These are phyloP conservation scores for Mrakia frigida DNA, from an alignment of 768 basidiomycete species.

Conservation along the genomic window DNA sequence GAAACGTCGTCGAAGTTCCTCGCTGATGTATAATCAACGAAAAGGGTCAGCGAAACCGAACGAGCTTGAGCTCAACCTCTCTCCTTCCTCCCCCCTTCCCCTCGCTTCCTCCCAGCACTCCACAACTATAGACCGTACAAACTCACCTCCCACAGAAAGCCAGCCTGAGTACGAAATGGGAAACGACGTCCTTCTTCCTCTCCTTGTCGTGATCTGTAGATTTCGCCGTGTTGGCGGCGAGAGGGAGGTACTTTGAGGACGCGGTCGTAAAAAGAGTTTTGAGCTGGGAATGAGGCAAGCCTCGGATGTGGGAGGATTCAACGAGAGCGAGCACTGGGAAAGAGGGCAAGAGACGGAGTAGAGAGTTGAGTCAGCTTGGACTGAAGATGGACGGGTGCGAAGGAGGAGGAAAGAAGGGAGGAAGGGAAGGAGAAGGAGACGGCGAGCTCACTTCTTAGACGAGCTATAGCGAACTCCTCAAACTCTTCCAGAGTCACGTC, in stretches of 20 bases:
- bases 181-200: conserved; percentile 74
- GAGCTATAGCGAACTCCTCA: conserved; percentile 79
- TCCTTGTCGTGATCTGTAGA: conserved; percentile 55
- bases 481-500: conserved; percentile 95
- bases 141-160: conserved; percentile 96
- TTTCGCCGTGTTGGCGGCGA: conserved; percentile 57
- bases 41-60: neutral
- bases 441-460: conserved; percentile 55
- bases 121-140: conserved; percentile 45
- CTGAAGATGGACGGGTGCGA: neutral
- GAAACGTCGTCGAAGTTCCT: conserved; percentile 82
- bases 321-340: conserved; percentile 76
- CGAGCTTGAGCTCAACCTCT: neutral
- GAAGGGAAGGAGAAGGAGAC: neutral
- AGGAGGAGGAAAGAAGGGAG: neutral
- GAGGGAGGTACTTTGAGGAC: conserved; percentile 68
- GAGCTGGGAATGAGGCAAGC: conserved; percentile 73
- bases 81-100: neutral
- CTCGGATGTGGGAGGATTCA: conserved; percentile 78
- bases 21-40: conserved; percentile 50
- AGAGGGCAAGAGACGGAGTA: conserved; percentile 30
- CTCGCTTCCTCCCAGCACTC: neutral
- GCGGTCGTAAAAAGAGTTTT: conserved; percentile 59
- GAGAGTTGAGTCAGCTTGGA: conserved; percentile 37
- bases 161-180: conserved; percentile 87